phyloP scores from a whole-genome alignment of 352 stramenopile genomes.

The Pythium phragmiticola region DNA sequence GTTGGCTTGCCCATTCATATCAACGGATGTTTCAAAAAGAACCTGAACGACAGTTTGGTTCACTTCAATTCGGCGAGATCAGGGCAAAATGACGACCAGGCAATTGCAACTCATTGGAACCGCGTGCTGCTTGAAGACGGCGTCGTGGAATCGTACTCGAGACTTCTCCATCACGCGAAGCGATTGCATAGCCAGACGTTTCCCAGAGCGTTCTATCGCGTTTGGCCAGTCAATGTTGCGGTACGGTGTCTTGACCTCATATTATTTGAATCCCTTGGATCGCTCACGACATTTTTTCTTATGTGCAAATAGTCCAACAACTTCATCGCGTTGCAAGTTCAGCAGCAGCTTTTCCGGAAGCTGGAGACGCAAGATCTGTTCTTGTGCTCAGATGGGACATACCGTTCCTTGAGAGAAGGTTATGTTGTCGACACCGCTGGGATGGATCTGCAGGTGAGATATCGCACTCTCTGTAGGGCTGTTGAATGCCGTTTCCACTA shows the following conservation, averaged over 20 bases:
- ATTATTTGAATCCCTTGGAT: neutral
- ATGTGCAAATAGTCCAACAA: slow-evolving; percentile 1
- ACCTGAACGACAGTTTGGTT: slow-evolving; percentile 38
- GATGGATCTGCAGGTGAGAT: slow-evolving; percentile 69
- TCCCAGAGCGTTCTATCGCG: slow-evolving; percentile 55
- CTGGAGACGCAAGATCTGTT: slow-evolving; percentile 57
- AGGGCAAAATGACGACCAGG: slow-evolving; percentile 44
- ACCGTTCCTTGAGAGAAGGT: slow-evolving; percentile 46
- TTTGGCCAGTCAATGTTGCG: slow-evolving; percentile 54
- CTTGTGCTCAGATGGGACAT: slow-evolving; percentile 65
- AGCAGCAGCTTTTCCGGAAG: slow-evolving; percentile 41
- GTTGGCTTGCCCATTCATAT: slow-evolving; percentile 68
- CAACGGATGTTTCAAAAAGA: slow-evolving; percentile 77
- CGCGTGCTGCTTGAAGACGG: slow-evolving; percentile 68
- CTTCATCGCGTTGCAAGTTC: slow-evolving; percentile 14
- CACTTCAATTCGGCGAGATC: slow-evolving; percentile 13
- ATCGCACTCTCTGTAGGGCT: too few species aligned
- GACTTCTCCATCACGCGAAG: slow-evolving; percentile 59
- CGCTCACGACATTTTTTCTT: too few species aligned
- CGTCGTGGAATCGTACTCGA: slow-evolving; percentile 56
- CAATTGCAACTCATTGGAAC: slow-evolving; percentile 65
- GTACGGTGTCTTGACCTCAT: slow-evolving; percentile 22
- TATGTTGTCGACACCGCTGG: slow-evolving; percentile 61
- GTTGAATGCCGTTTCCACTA: neutral
- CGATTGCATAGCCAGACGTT: slow-evolving; percentile 35